Percentiles rank a stretch among this genome's conserved stretches.
phyloP scores from a whole-genome alignment of 108 stramenopile species.

The Nitzschia sp. region DNA sequence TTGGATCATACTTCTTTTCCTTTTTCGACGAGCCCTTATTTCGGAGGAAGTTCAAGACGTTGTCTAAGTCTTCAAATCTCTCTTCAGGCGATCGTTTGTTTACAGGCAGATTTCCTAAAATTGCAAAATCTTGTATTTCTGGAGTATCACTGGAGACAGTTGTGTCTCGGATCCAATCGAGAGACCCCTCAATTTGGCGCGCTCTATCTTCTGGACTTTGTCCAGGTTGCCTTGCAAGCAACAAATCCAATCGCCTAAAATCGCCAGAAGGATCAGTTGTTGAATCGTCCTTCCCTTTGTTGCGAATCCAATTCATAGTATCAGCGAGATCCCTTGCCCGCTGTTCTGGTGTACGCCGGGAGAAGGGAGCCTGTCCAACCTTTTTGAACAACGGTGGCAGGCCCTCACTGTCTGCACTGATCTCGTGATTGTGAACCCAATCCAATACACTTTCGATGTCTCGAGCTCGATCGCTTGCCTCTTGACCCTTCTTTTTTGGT shows the following conservation, averaged over 20 bases:
- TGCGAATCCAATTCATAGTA: slow-evolving; percentile 30
- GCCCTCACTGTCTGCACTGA: background rate
- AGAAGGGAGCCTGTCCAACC: slow-evolving; percentile 12
- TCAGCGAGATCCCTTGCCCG: slow-evolving; percentile 16
- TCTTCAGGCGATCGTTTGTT: slow-evolving; percentile 17
- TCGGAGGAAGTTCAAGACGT: slow-evolving; percentile 17
- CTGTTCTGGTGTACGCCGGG: slow-evolving; percentile 23
- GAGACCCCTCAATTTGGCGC: slow-evolving; percentile 24
- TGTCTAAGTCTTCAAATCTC: slow-evolving; percentile 13
- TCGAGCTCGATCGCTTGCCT: slow-evolving; percentile 24
- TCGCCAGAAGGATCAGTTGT: slow-evolving; percentile 28
- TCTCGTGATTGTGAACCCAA: slow-evolving; percentile 26
- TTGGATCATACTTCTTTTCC: slow-evolving; percentile 29
- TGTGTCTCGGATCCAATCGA: slow-evolving; percentile 29
- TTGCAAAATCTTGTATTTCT: background rate
- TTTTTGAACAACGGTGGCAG: slow-evolving; percentile 11
- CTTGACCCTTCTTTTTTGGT: slow-evolving; percentile 11
- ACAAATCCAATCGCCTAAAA: slow-evolving; percentile 26
- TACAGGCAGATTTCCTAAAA: background rate
- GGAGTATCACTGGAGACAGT: background rate
- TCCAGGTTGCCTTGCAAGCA: slow-evolving; percentile 17
- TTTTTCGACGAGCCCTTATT: slow-evolving; percentile 15
- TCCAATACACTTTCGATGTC: slow-evolving; percentile 31
- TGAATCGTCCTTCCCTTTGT: slow-evolving; percentile 20
- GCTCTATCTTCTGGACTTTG: slow-evolving; percentile 26